A percentile compares a stretch with the other conserved stretches of the same genome.
Evolutionary conservation across 495 filamentous ascomycete species (phyloP).

Genomic region (Cairneyella variabilis): DNA sequence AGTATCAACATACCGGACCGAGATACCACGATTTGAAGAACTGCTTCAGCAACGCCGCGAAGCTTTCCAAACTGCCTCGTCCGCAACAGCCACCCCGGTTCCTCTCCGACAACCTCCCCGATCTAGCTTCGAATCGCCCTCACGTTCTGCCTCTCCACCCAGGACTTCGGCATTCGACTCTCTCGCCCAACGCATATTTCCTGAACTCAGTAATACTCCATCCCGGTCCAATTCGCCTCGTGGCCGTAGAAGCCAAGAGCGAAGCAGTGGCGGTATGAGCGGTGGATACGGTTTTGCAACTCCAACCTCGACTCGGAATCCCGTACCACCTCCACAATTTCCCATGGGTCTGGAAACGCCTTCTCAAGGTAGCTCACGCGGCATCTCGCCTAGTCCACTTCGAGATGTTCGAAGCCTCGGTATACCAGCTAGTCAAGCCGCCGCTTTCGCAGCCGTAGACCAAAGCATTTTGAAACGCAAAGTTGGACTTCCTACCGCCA

Average conservation of each 20-base stretch:
- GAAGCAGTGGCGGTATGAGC: slow-evolving; percentile 14
- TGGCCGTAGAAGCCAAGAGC: slow-evolving; percentile 34
- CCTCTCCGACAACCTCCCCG: slow-evolving; percentile 16
- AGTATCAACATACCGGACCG: slow-evolving; percentile 59
- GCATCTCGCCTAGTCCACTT: slow-evolving; percentile 22
- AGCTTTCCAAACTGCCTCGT: slow-evolving; percentile 52
- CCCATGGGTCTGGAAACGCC: slow-evolving; percentile 18
- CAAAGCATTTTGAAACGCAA: slow-evolving; percentile 46
- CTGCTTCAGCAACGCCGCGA: slow-evolving; percentile 69
- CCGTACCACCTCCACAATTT: slow-evolving; percentile 20
- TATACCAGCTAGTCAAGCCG: slow-evolving; percentile 36
- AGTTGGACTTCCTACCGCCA: slow-evolving; percentile 36
- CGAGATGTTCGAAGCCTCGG: background rate
- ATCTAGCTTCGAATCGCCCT: slow-evolving; percentile 15
- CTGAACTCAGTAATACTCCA: slow-evolving; percentile 44
- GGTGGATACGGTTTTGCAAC: slow-evolving; percentile 22
- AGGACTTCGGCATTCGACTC: slow-evolving; percentile 47
- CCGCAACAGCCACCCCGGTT: slow-evolving; percentile 23
- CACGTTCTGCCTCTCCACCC: slow-evolving; percentile 32
- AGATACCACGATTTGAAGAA: slow-evolving; percentile 72
- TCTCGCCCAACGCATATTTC: slow-evolving; percentile 52
- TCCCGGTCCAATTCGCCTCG: slow-evolving; percentile 46
- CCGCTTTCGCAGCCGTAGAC: slow-evolving; percentile 49
- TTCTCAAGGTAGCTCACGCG: slow-evolving; percentile 19
- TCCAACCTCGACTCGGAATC: slow-evolving; percentile 12